Evolutionary conservation across 495 filamentous ascomycete species (phyloP).

Genomic region (Neurospora sp.): DNA sequence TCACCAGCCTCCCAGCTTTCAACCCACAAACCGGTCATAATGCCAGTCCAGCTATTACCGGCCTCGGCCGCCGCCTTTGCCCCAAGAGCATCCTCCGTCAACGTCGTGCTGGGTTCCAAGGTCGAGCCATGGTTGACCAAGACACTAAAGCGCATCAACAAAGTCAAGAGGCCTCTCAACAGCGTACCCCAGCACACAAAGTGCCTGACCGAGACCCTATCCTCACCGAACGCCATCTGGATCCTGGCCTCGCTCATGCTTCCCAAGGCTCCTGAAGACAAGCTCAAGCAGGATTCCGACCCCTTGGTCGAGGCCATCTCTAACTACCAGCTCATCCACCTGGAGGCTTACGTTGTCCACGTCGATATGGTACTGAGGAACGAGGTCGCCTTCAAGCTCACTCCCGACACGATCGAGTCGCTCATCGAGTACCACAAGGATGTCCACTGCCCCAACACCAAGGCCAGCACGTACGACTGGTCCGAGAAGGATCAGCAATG

Average conservation of each 20-base stretch:
- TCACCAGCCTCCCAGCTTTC: conserved; percentile 9
- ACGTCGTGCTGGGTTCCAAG: conserved; percentile 86
- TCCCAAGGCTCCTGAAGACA: conserved; percentile 78
- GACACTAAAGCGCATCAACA: conserved; percentile 94
- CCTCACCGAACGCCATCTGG: conserved; percentile 88
- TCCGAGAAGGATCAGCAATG: conserved; percentile 91
- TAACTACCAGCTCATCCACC: conserved; percentile 89
- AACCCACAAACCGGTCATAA: conserved; percentile 37
- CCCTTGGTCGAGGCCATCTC: conserved; percentile 83
- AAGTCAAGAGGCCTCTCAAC: conserved; percentile 95
- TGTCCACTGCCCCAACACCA: conserved; percentile 83
- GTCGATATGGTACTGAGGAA: conserved; percentile 98
- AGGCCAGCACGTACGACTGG: conserved; percentile 88
- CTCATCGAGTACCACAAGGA: conserved; percentile 97
- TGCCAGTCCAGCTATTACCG: conserved; percentile 87
- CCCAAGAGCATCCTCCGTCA: conserved; percentile 80
- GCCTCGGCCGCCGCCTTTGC: conserved; percentile 96
- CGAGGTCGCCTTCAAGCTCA: conserved; percentile 97
- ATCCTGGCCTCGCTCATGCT: conserved; percentile 90
- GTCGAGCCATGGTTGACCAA: conserved; percentile 97
- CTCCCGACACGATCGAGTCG: conserved; percentile 89
- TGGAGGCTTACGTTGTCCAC: conserved; percentile 97
- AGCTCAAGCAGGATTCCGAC: conserved; percentile 76
- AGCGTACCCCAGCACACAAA: conserved; percentile 92
- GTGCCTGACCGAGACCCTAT: conserved; percentile 94